Base-by-base conservation (phyloP, 257 asterid species). In the Nicotiana benthamiana region DNA sequence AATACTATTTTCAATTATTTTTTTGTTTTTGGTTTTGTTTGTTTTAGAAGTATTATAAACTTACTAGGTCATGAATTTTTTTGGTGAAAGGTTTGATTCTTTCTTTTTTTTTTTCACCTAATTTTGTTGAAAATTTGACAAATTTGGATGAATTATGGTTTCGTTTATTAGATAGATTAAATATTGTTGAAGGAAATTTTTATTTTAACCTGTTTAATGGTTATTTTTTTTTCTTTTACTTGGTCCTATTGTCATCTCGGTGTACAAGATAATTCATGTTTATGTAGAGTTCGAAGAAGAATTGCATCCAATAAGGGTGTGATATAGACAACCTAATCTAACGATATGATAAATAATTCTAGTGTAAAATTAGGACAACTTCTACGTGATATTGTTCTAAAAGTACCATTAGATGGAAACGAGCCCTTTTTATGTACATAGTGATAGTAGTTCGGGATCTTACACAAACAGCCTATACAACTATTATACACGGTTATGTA, bases 301-400 rank as follows among this genome's bases (percentile, higher is more conserved):
- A 36, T 0, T 0, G 2, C 43, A 6, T 1, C 9, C 2, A 1
- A 36, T 6, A 36, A 1, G 0, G 2, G 2, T 6, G 9, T 34
- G 9, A 6, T 9, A 9, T 36, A 36, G 1, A 6, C 0, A 6
- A 0, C 2, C 43, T 36, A 6, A 36, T 2, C 27, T 26, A 26
- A 26, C 5, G 11, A 8, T 0, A 7, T 36, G 46, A 51, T 13
- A 51, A 0, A 51, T 12, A 52, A 52, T 52, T 52, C 57, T 52
- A 15, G n/a, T 12, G 6, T 15, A 1, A 52, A 52, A 52, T 52
- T 52, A 52, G 2, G 4, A 4, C 57, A 52, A 52, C n/a, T 52
- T 52, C 7, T 52, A 15, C 17, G 6, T 52, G n/a, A 52, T 52
- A 52, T 52, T 52, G 57, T 52, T 1, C 18, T 4, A 48, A 15